Conservation (phyloP, 1,284 basidiomycete species). For the Ceratobasidium sp. region DNA sequence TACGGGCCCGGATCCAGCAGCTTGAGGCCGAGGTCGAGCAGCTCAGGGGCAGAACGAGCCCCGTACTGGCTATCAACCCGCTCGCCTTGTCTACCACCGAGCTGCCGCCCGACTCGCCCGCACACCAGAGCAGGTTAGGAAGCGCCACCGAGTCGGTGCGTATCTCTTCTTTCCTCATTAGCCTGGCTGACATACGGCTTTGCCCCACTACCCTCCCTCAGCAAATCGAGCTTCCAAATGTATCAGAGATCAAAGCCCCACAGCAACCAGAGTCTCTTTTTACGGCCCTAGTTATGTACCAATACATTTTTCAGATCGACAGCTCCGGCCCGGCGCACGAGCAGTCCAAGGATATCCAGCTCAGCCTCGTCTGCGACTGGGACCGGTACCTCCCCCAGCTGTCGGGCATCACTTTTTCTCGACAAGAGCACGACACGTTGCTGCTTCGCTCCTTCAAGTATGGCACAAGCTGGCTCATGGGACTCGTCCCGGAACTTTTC, state of each 20-base stretch:
- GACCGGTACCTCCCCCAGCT: conserved; percentile 30
- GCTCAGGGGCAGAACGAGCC: not conserved
- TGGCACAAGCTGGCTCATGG: conserved; percentile 29
- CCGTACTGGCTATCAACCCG: not conserved
- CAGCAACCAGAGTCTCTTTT: not conserved
- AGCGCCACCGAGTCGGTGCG: too few relatives aligned
- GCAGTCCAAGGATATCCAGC: conserved; percentile 14
- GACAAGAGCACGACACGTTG: conserved; percentile 26
- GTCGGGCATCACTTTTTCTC: not conserved
- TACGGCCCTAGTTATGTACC: conserved; percentile 1
- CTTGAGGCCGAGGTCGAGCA: conserved; percentile 19
- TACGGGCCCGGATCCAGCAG: conserved; percentile 9
- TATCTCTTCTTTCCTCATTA: too few relatives aligned
- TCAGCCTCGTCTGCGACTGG: conserved; percentile 35
- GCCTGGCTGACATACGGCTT: too few relatives aligned
- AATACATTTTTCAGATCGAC: conserved; percentile 34
- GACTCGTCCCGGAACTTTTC: conserved; percentile 22
- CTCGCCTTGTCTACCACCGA: too few relatives aligned
- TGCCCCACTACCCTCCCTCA: too few relatives aligned
- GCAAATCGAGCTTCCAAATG: not conserved
- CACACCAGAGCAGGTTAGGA: too few relatives aligned
- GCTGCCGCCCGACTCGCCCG: too few relatives aligned
- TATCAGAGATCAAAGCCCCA: not conserved
- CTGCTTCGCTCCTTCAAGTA: conserved; percentile 28
- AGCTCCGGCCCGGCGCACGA: not conserved